A percentile compares a stretch with the other conserved stretches of the same genome.
Conservation (phyloP, 2,329 filamentous ascomycete species). For the Cercospora janseana region DNA sequence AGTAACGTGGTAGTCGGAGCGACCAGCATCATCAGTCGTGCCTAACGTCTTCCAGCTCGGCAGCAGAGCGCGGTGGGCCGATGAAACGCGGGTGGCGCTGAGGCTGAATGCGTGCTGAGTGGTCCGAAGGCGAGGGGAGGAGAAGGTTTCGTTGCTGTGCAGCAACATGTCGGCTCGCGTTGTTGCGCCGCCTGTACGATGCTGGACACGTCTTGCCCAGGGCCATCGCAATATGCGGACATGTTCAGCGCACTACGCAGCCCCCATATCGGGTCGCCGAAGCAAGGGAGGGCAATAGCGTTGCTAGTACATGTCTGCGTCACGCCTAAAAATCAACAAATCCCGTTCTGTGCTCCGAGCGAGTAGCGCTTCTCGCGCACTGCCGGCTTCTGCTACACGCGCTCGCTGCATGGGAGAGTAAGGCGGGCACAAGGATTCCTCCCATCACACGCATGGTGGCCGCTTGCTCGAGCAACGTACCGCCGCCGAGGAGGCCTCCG, state of each 20-base stretch:
- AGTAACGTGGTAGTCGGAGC: slow-evolving; percentile 10
- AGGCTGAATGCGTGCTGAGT: slow-evolving; percentile 1
- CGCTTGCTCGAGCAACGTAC: too few species aligned
- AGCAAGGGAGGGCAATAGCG: slow-evolving; percentile 15
- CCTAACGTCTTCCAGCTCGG: slow-evolving; percentile 12
- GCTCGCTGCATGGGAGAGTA: not conserved
- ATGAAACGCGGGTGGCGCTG: slow-evolving; percentile 16
- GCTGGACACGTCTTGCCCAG: slow-evolving; percentile 10
- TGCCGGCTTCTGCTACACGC: slow-evolving; percentile 6
- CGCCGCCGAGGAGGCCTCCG: too few species aligned
- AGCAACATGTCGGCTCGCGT: slow-evolving; percentile 8
- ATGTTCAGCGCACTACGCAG: not conserved
- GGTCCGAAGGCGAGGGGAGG: not conserved
- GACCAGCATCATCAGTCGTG: slow-evolving; percentile 3
- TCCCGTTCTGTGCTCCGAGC: slow-evolving; percentile 8
- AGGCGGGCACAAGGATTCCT: not conserved
- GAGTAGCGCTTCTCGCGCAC: too few species aligned
- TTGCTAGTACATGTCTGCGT: too few species aligned
- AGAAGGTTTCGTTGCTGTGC: slow-evolving; percentile 15
- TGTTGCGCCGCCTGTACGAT: not conserved
- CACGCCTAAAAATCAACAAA: slow-evolving; percentile 1
- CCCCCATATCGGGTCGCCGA: slow-evolving; percentile 6
- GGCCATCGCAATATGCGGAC: not conserved
- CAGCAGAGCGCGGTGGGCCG: slow-evolving; percentile 3
- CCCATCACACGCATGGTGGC: too few species aligned